Evolutionary conservation across 768 basidiomycete genomes (phyloP).

Genomic region (Termitomyces sp.): DNA sequence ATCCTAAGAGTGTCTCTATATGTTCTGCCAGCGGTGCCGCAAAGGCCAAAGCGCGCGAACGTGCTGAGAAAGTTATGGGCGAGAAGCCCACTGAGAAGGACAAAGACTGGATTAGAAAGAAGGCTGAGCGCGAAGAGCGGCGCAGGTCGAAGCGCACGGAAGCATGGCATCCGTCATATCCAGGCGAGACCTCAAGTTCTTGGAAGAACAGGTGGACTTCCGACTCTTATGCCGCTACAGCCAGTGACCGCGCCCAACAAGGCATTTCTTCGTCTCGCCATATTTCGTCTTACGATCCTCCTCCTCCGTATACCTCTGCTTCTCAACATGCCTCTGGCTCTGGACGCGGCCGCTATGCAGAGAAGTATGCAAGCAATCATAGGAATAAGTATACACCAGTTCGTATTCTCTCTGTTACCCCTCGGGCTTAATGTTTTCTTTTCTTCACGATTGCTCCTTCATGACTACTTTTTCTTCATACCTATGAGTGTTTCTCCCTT

Average conservation of each 20-base stretch:
- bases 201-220: constrained; percentile 1
- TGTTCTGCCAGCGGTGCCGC: constrained; percentile 51
- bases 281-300: constrained; percentile 6
- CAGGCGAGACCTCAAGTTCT: background rate
- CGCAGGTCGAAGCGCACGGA: background rate
- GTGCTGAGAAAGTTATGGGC: constrained; percentile 20
- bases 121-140: constrained; percentile 3
- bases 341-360: constrained; percentile 2
- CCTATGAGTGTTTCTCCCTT: constrained; percentile 1
- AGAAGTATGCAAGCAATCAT: background rate
- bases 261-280: constrained; percentile 5
- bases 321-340: constrained; percentile 8
- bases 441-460: background rate
- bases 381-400: background rate
- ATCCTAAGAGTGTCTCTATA: background rate
- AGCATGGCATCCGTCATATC: background rate
- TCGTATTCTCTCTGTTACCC: background rate
- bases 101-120: constrained; percentile 1
- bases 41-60: constrained; percentile 31
- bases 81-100: constrained; percentile 3
- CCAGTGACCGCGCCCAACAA: background rate
- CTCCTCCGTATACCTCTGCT: constrained; percentile 6
- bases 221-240: background rate
- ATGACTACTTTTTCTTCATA: background rate
- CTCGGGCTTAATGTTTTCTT: background rate